Evolutionary conservation across 2,329 filamentous ascomycete genomes (phyloP).

Genomic region (Xylariaceae sp.): DNA sequence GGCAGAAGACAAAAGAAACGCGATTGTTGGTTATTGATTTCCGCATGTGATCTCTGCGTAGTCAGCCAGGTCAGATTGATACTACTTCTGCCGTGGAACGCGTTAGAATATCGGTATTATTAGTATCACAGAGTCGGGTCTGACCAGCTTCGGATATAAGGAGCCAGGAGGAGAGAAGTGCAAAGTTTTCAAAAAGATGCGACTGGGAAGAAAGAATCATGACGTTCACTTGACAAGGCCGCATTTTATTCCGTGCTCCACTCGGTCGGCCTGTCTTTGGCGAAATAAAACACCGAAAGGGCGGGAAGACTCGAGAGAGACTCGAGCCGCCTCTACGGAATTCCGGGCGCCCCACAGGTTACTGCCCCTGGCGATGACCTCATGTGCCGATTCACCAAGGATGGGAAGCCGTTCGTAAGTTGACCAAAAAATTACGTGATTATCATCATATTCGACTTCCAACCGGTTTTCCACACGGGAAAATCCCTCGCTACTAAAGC

Average conservation of each 20-base stretch:
- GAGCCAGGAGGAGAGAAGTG: background rate
- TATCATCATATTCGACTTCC: background rate
- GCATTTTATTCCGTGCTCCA: background rate
- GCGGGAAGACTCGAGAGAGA: background rate
- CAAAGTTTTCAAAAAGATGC: background rate
- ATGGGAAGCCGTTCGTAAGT: background rate
- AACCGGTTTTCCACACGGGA: background rate
- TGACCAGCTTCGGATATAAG: background rate
- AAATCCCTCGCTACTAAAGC: background rate
- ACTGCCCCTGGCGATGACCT: background rate
- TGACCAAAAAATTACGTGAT: background rate
- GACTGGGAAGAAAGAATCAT: background rate
- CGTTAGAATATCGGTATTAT: background rate
- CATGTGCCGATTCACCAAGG: background rate
- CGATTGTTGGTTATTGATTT: too few species aligned
- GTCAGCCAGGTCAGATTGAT: too few species aligned
- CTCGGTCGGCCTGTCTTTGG: background rate
- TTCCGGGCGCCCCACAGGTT: too few species aligned
- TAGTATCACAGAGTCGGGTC: background rate
- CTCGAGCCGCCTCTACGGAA: background rate
- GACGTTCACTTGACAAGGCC: background rate
- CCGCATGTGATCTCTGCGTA: too few species aligned
- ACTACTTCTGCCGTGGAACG: too few species aligned
- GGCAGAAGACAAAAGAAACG: too few species aligned
- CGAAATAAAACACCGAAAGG: background rate